Percentiles rank a stretch among this genome's conserved stretches.
phyloP scores from a whole-genome alignment of 805 yeast genomes.

The Cyberlindnera mississippiensis region DNA sequence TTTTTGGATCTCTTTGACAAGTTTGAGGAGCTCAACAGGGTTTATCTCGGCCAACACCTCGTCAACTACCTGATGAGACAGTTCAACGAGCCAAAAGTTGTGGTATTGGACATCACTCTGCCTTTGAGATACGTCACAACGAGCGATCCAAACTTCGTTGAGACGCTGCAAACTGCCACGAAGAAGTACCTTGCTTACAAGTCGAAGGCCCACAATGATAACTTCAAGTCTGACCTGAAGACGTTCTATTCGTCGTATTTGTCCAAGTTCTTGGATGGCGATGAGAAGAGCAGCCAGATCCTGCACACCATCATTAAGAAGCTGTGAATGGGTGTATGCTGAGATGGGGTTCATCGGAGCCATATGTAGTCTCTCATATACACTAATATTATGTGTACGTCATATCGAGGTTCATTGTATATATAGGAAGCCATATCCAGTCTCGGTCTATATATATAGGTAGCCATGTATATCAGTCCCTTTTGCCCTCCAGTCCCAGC shows the following conservation, averaged over 20 bases:
- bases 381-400: no score
- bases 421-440: no score
- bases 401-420: no score
- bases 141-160: conserved; percentile 45
- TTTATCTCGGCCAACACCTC: conserved; percentile 61
- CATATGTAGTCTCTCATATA: no score
- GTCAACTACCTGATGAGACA: conserved; percentile 47
- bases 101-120: conserved; percentile 55
- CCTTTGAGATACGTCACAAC: conserved; percentile 55
- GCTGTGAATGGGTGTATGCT: no score
- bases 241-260: conserved; percentile 17
- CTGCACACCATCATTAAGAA: conserved; percentile 25
- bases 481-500: conserved; percentile 19
- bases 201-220: conserved; percentile 34
- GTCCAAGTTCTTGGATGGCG: conserved; percentile 33
- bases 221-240: conserved; percentile 33
- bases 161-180: conserved; percentile 61
- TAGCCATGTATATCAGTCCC: no score
- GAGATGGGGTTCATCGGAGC: no score
- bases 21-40: conserved; percentile 66
- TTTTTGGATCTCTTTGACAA: conserved; percentile 60
- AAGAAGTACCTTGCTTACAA: conserved; percentile 65
- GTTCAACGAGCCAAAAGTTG: conserved; percentile 37
- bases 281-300: conserved; percentile 21
- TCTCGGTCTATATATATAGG: no score